Evolutionary conservation across 805 yeast species (phyloP), one percentile per base, ranked within the genome.

Genomic region (Saccharomycopsis sp.): DNA sequence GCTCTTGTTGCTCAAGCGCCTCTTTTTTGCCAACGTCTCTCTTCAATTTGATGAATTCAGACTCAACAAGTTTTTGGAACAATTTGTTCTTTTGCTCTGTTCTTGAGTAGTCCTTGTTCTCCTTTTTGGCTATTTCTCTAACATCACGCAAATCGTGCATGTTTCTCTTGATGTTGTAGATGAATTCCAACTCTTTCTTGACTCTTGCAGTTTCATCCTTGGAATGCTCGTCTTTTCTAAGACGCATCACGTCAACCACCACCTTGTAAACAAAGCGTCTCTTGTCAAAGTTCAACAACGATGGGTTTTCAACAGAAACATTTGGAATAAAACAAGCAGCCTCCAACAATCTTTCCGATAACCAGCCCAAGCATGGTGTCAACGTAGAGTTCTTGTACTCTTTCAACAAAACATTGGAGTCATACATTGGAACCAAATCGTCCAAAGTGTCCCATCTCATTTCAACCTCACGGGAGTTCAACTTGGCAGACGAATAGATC

Each of bases 341-440:
- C 53, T 84, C 95, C 41, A 87, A 56, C 48, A 89, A 62, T 46
- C 94, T 75, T 51, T 82, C 89, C 18, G 81, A 65, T 38, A 86
- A 66, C 97, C 97, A 89, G 8, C 96, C 96, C 45, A 86, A 74
- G 53, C 96, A 88, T 2, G 95, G 92, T 4, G 86, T 73, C 37
- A 84, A 61, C 0, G 77, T 68, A 40, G 68, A 66, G 13, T 18
- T 17, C 43, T 57, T 48, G 47, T 46, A 46, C 3, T 45, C 50
- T n/a, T 51, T 59, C 3, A 56, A 43, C 38, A 58, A 48, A 42
- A 55, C 56, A 25, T 57, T 56, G 27, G 54, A 54, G 41, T 64
- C 67, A 44, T 57, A 49, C 40, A 59, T 51, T 17, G 68, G 65
- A 46, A 56, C 51, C 34, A 64, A 53, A 36, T 51, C 58, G 12